These are phyloP conservation scores for Fusarium subglutinans DNA, from an alignment of 2,329 filamentous ascomycete species.

Conservation along the genomic window DNA sequence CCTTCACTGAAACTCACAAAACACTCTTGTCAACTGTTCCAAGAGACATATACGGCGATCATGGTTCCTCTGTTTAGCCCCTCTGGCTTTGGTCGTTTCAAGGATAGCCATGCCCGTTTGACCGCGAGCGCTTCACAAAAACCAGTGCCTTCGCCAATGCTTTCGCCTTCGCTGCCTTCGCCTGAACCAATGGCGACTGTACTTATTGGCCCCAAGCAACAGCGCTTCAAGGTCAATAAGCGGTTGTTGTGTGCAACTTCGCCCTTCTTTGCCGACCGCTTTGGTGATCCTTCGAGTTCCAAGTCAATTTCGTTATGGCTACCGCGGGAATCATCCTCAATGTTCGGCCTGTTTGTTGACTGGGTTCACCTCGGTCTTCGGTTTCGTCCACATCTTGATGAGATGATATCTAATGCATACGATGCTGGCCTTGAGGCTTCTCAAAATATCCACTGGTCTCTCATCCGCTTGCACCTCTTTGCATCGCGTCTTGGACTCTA, in stretches of 20 bases:
- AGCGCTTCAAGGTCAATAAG: conserved; percentile 55
- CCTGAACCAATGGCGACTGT: conserved; percentile 47
- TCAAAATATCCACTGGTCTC: conserved; percentile 62
- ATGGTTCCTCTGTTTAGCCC: conserved; percentile 42
- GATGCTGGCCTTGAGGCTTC: conserved; percentile 42
- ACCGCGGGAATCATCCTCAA: conserved; percentile 58
- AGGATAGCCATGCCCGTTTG: conserved; percentile 22
- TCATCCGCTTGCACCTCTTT: conserved; percentile 67
- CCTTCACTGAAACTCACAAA: conserved; percentile 18
- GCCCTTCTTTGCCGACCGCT: conserved; percentile 58
- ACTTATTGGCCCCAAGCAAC: conserved; percentile 54
- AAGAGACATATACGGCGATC: conserved; percentile 6
- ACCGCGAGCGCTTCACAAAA: conserved; percentile 34
- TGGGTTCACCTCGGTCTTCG: conserved; percentile 59
- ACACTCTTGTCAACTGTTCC: conserved; percentile 6
- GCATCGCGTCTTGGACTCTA: conserved; percentile 61
- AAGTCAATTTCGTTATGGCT: conserved; percentile 51
- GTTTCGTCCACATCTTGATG: conserved; percentile 57
- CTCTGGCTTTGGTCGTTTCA: conserved; percentile 34
- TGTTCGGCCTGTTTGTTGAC: conserved; percentile 63
- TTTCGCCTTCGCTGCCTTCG: conserved; percentile 32
- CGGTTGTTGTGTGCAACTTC: conserved; percentile 58
- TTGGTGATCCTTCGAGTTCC: conserved; percentile 48
- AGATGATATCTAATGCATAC: conserved; percentile 48
- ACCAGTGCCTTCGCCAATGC: conserved; percentile 32